A percentile compares a stretch with the other conserved stretches of the same genome.
These are phyloP conservation scores for Oidium heveae DNA, from an alignment of 2,329 filamentous ascomycete genomes.

Conservation along the genomic window DNA sequence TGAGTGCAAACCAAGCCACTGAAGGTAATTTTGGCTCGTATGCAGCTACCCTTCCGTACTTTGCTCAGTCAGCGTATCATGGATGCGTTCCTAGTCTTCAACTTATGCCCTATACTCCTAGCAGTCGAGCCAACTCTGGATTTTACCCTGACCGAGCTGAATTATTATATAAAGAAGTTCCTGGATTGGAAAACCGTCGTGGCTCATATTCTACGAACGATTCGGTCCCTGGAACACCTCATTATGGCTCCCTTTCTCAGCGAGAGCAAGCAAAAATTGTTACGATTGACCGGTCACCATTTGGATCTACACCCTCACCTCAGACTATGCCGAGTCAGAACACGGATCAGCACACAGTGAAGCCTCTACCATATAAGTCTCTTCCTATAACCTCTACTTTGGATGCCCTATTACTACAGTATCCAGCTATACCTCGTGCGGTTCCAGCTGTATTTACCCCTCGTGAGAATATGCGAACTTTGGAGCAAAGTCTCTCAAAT, in stretches of 20 bases:
- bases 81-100: slow-evolving; percentile 13
- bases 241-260: slow-evolving; percentile 31
- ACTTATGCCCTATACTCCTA: slow-evolving; percentile 13
- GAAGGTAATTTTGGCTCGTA: slow-evolving; percentile 13
- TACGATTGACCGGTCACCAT: slow-evolving; percentile 30
- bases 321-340: slow-evolving; percentile 26
- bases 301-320: slow-evolving; percentile 41
- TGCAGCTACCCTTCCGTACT: slow-evolving; percentile 11
- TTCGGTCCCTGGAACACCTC: slow-evolving; percentile 39
- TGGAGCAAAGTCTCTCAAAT: slow-evolving; percentile 87
- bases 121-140: slow-evolving; percentile 7
- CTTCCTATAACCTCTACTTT: slow-evolving; percentile 18
- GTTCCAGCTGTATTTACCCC: slow-evolving; percentile 77
- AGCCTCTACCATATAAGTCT: slow-evolving; percentile 13
- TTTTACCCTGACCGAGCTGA: slow-evolving; percentile 13
- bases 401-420: slow-evolving; percentile 41
- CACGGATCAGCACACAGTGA: slow-evolving; percentile 14
- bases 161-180: slow-evolving; percentile 21
- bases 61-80: slow-evolving; percentile 12
- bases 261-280: slow-evolving; percentile 34
- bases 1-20: slow-evolving; percentile 9
- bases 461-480: slow-evolving; percentile 61
- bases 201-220: slow-evolving; percentile 44
- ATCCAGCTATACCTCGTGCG: slow-evolving; percentile 65
- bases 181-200: slow-evolving; percentile 37